These are phyloP conservation scores for Penicillium sp. DNA, from an alignment of 2,329 filamentous ascomycete genomes.

Conservation along the genomic window DNA sequence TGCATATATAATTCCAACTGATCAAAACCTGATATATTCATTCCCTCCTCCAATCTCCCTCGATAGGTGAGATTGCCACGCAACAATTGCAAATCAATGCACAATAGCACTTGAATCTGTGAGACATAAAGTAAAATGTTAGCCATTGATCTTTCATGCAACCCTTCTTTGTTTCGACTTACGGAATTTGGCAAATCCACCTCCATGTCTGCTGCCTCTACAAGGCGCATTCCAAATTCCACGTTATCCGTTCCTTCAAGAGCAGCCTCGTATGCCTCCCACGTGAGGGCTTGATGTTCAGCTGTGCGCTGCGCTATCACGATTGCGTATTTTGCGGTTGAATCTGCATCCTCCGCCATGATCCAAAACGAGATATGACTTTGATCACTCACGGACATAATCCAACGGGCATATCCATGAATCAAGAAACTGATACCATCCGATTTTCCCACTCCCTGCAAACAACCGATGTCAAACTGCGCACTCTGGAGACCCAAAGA, in stretches of 20 bases:
- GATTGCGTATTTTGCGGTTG: not conserved
- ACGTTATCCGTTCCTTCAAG: not conserved
- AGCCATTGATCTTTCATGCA: not conserved
- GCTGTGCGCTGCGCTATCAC: not conserved
- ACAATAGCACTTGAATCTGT: not conserved
- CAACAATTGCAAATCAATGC: not conserved
- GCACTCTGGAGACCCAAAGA: not conserved
- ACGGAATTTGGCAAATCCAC: not conserved
- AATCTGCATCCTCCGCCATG: not conserved
- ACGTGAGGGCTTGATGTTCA: not conserved
- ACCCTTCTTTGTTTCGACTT: not conserved
- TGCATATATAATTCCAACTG: not conserved
- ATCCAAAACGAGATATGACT: not conserved
- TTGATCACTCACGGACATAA: not conserved
- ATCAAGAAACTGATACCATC: not conserved
- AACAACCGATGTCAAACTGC: not conserved
- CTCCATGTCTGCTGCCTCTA: not conserved
- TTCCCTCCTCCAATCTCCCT: not conserved
- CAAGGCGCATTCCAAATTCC: not conserved
- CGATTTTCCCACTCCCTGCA: not conserved
- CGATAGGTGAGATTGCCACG: not conserved
- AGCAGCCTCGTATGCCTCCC: not conserved
- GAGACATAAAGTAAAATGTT: not conserved
- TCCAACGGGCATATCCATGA: slow-evolving; percentile 1
- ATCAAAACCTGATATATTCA: not conserved